These are phyloP conservation scores for Capniomyces stellatus DNA, from an alignment of 371 early-diverging fungal genomes.

Conservation along the genomic window DNA sequence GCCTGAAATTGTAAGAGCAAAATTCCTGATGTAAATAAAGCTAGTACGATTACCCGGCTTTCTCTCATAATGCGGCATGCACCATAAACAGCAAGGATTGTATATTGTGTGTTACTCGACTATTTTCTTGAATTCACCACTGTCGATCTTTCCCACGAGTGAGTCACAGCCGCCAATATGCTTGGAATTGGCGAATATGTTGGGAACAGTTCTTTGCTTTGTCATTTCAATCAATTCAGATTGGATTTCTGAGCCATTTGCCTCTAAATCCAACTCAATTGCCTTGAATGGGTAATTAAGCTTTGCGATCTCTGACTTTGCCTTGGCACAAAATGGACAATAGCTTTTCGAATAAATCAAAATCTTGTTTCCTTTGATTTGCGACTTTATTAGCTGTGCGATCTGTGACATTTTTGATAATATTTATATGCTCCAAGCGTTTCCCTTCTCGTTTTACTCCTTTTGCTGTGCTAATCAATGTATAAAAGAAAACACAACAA, in stretches of 20 bases:
- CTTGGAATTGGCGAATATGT: conserved; percentile 59
- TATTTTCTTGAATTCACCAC: conserved; percentile 35
- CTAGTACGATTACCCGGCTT: no score
- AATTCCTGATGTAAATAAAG: no score
- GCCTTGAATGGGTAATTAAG: conserved; percentile 11
- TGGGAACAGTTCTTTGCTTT: conserved; percentile 76
- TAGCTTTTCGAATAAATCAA: conserved; percentile 68
- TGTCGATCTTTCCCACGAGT: conserved; percentile 29
- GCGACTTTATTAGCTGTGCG: conserved; percentile 7
- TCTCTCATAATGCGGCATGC: no score
- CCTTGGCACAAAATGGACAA: conserved; percentile 66
- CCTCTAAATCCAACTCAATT: conserved; percentile 16
- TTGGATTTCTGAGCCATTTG: conserved; percentile 63
- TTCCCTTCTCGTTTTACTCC: no score
- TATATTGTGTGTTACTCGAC: no score
- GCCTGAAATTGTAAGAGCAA: no score
- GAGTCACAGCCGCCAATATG: conserved; percentile 78
- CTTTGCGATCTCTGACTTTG: conserved; percentile 29
- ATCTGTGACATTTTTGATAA: no score
- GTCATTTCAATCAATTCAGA: conserved; percentile 42
- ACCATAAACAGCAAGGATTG: no score
- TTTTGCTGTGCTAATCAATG: no score
- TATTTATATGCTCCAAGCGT: no score
- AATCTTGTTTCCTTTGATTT: conserved; percentile 25
- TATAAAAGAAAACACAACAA: no score